Evolutionary conservation across 306 rosid genomes (phyloP).

Genomic region (Boehmeria nivea): DNA sequence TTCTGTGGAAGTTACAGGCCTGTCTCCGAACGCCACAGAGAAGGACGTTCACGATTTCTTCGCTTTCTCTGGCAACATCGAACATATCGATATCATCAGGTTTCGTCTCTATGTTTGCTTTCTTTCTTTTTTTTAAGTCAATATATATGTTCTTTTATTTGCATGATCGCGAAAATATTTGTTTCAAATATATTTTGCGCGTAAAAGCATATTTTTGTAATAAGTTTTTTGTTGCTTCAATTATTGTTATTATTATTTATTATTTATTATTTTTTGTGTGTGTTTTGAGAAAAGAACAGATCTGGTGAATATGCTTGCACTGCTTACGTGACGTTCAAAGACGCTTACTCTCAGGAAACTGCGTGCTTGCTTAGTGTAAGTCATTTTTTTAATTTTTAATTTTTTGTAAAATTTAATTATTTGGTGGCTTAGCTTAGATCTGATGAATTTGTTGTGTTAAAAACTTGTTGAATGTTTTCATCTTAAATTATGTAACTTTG

Average conservation of each 20-base stretch:
- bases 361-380: conserved; percentile 95
- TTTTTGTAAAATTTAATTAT: neutral
- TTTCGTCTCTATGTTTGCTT: neutral
- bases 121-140: neutral
- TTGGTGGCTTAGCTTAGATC: neutral
- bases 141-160: too few relatives aligned
- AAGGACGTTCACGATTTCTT: conserved; percentile 70
- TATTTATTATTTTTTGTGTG: neutral
- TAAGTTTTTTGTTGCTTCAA: neutral
- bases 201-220: too few relatives aligned
- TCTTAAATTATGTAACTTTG: too few relatives aligned
- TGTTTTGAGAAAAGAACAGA: conserved; percentile 28
- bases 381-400: conserved; percentile 1
- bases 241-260: neutral
- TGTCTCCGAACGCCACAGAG: conserved; percentile 71
- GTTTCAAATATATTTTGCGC: too few relatives aligned
- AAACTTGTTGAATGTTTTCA: too few relatives aligned
- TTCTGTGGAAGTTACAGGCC: conserved; percentile 69
- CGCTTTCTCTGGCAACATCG: conserved; percentile 69
- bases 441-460: neutral
- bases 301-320: conserved; percentile 72
- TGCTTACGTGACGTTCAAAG: conserved; percentile 82
- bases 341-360: conserved; percentile 81
- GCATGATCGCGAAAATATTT: too few relatives aligned
- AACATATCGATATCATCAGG: conserved; percentile 68